Conservation (phyloP, 2,329 filamentous ascomycete species). For the Colletotrichum sp. region DNA sequence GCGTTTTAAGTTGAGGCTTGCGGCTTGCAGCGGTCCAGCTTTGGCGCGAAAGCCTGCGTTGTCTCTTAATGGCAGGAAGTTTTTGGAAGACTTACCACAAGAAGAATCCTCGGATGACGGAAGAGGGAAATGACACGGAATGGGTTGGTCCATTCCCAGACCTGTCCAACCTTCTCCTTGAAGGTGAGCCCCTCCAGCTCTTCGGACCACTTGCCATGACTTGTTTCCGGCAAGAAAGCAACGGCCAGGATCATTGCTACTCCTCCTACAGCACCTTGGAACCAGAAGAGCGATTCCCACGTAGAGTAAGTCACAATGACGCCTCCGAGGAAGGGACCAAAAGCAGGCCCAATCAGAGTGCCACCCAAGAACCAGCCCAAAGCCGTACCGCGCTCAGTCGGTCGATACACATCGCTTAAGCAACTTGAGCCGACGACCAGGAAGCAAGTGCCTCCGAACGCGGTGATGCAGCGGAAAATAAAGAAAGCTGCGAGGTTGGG, state of each 20-base stretch:
- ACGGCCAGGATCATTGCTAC: constrained; percentile 59
- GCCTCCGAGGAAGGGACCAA: constrained; percentile 69
- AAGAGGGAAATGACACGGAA: constrained; percentile 67
- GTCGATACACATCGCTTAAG: constrained; percentile 62
- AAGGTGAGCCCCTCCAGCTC: constrained; percentile 63
- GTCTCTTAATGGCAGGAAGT: neutral
- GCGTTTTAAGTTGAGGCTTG: neutral
- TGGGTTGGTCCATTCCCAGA: constrained; percentile 64
- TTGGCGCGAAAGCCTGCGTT: neutral
- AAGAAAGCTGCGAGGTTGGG: constrained; percentile 71
- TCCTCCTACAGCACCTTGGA: constrained; percentile 67
- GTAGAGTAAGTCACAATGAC: constrained; percentile 71
- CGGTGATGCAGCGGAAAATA: constrained; percentile 71
- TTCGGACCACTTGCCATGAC: constrained; percentile 64
- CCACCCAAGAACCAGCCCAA: constrained; percentile 71
- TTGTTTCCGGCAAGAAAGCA: constrained; percentile 71
- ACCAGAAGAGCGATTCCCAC: constrained; percentile 75
- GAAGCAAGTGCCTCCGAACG: constrained; percentile 73
- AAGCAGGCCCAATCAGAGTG: constrained; percentile 68
- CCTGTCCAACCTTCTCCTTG: constrained; percentile 44
- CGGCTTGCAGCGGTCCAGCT: neutral
- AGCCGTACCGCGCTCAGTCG: constrained; percentile 68
- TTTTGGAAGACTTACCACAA: constrained; percentile 38
- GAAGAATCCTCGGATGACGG: constrained; percentile 67
- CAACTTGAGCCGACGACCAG: constrained; percentile 69